These are phyloP conservation scores for Pterocarpus santalinus DNA, from an alignment of 306 rosid genomes.

Conservation along the genomic window DNA sequence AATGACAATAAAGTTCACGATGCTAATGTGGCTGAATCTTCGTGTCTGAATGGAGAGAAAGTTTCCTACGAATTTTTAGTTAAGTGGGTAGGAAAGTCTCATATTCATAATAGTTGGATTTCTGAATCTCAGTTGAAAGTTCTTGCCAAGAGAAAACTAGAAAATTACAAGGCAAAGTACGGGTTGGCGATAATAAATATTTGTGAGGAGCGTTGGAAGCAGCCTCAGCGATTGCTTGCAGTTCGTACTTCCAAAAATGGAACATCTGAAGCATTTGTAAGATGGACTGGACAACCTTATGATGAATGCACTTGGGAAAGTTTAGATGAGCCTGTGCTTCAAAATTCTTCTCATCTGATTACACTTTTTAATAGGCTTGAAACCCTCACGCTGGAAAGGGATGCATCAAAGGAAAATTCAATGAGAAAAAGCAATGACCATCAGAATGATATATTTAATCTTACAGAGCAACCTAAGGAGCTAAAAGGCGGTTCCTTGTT, in stretches of 20 bases:
- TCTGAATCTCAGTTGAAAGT: slow-evolving; percentile 90
- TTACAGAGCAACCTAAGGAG: slow-evolving; percentile 91
- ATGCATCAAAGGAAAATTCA: slow-evolving; percentile 65
- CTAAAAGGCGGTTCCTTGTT: slow-evolving; percentile 93
- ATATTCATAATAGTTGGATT: slow-evolving; percentile 93
- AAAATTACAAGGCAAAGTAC: slow-evolving; percentile 96
- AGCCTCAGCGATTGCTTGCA: slow-evolving; percentile 91
- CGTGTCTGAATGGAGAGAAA: slow-evolving; percentile 58
- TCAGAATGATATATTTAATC: slow-evolving; percentile 74
- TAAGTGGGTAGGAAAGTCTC: slow-evolving; percentile 96
- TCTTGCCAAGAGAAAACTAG: slow-evolving; percentile 96
- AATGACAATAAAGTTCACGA: slow-evolving; percentile 62
- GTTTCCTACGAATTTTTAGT: slow-evolving; percentile 76
- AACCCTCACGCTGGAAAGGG: slow-evolving; percentile 72
- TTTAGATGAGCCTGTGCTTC: slow-evolving; percentile 81
- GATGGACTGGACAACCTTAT: slow-evolving; percentile 93
- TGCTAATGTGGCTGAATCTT: slow-evolving; percentile 60
- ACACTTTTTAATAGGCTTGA: slow-evolving; percentile 69
- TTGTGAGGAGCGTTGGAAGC: slow-evolving; percentile 94
- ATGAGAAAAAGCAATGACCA: slow-evolving; percentile 59
- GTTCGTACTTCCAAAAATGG: slow-evolving; percentile 67
- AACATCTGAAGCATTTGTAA: slow-evolving; percentile 75
- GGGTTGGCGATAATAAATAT: slow-evolving; percentile 83
- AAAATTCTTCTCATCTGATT: slow-evolving; percentile 68
- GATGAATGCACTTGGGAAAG: slow-evolving; percentile 99